Evolutionary conservation across 2,329 filamentous ascomycete species (phyloP).

Genomic region (Xylariales sp.): DNA sequence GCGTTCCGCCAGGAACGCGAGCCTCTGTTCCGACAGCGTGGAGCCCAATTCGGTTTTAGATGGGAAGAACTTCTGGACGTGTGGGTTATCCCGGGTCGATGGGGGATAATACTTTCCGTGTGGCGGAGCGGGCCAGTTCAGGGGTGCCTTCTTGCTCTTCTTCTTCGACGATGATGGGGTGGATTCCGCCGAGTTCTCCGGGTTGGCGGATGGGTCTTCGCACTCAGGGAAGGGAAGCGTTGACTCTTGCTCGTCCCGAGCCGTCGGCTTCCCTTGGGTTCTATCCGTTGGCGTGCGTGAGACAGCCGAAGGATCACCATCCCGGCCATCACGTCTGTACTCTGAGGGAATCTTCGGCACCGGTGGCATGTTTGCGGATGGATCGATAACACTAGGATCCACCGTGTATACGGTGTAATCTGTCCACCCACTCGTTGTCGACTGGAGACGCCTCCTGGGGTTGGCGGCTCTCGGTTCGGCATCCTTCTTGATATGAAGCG

Average conservation of each 20-base stretch:
- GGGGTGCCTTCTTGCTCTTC: background rate
- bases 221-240: background rate
- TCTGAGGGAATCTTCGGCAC: slow-evolving; percentile 41
- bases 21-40: slow-evolving; percentile 28
- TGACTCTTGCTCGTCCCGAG: background rate
- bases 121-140: slow-evolving; percentile 38
- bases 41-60: slow-evolving; percentile 38
- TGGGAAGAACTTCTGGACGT: slow-evolving; percentile 30
- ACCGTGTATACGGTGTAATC: slow-evolving; percentile 42
- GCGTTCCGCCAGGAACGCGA: slow-evolving; percentile 32
- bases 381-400: slow-evolving; percentile 3
- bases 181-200: background rate
- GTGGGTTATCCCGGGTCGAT: slow-evolving; percentile 12
- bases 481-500: slow-evolving; percentile 37
- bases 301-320: too few relatives aligned
- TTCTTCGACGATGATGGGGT: background rate
- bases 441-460: background rate
- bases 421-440: slow-evolving; percentile 39
- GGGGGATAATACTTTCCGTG: slow-evolving; percentile 1
- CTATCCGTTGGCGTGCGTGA: background rate
- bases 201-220: background rate
- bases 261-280: background rate
- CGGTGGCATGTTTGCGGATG: slow-evolving; percentile 34
- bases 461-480: background rate
- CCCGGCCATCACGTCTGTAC: slow-evolving; percentile 16